Conservation (phyloP, 2,329 filamentous ascomycete genomes). For the Fusarium guadeloupense region DNA sequence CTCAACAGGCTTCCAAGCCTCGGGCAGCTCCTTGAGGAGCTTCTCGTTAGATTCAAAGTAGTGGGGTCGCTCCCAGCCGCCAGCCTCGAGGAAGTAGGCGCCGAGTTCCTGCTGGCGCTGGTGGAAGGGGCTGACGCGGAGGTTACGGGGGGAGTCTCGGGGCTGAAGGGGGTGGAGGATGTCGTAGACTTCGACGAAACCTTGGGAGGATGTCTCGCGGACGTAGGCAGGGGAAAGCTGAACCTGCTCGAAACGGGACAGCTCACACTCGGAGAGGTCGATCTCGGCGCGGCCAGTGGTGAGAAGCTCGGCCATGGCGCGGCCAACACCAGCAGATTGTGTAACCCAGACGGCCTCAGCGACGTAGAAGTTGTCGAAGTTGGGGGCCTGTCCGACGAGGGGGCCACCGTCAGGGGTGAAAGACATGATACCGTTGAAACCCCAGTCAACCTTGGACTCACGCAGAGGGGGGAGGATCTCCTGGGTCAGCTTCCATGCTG, state of each 20-base stretch:
- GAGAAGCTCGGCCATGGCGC: slow-evolving; percentile 66
- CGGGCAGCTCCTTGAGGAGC: slow-evolving; percentile 61
- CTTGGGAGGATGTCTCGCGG: slow-evolving; percentile 66
- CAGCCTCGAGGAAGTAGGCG: slow-evolving; percentile 66
- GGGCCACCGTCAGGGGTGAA: slow-evolving; percentile 72
- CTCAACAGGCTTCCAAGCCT: slow-evolving; percentile 62
- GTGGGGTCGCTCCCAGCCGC: slow-evolving; percentile 70
- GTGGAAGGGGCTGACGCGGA: slow-evolving; percentile 68
- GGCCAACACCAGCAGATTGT: slow-evolving; percentile 70
- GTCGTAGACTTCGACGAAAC: slow-evolving; percentile 72
- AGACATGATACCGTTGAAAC: slow-evolving; percentile 73
- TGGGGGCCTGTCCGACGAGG: slow-evolving; percentile 66
- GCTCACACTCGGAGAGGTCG: slow-evolving; percentile 67
- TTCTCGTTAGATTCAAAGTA: slow-evolving; percentile 68
- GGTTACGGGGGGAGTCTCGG: slow-evolving; percentile 63
- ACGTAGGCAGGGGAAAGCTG: slow-evolving; percentile 66
- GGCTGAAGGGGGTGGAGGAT: slow-evolving; percentile 70
- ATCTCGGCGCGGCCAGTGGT: slow-evolving; percentile 64
- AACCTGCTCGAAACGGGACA: slow-evolving; percentile 69
- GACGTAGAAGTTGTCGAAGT: slow-evolving; percentile 69
- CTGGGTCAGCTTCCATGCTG: slow-evolving; percentile 66
- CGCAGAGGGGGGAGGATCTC: slow-evolving; percentile 63
- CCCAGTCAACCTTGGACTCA: slow-evolving; percentile 62
- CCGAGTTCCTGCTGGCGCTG: slow-evolving; percentile 63
- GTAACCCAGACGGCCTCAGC: slow-evolving; percentile 75